Base-by-base conservation (phyloP, 768 basidiomycete genomes). In the Hemileccinum rubropunctum region DNA sequence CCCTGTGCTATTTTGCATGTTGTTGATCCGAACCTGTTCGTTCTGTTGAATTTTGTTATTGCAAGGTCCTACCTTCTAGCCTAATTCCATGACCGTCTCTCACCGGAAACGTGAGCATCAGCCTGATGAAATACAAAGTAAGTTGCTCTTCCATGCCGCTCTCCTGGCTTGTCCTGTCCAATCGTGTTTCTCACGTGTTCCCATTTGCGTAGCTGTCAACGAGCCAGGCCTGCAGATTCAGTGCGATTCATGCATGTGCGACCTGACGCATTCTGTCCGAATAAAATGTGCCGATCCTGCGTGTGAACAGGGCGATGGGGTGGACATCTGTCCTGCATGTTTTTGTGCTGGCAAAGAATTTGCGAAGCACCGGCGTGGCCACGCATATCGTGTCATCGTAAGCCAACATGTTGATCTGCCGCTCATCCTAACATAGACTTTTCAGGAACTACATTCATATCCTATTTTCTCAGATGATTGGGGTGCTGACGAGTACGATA, bases 381-480 rank as follows among this genome's bases (percentile, higher is more conserved):
- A 99, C 70, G 71, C 86, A 38, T 99, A 99, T 67, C 88, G 92
- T 48, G 86, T 98, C 50, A 88, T 98, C 56, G 94, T 95, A 68
- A 55, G 79, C 23, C 38, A 23, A 4, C 18, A 26, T 14, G 45
- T 42, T 32, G 32, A 20, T 48, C 40, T 20, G 26, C n/a, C 20
- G 37, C 45, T 37, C n/a, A 28, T 23, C 34, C 34, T 59, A 4
- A 55, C 39, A 11, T 8, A 2, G 2, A n/a, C 4, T 50, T 45
- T 35, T 11, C 64, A 95, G 94, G 95, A 97, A 73, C 80, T 95
- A 61, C 92, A 97, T 66, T 93, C 95, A 8, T 91, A 95, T 69
- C 97, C 95, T 3, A 97, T 99, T 61, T 95, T 97, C 61, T 79
- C 85, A 8, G 83, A 87, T 48, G 92, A 95, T 66, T 98, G 95